A percentile compares a stretch with the other conserved stretches of the same genome.
Evolutionary conservation across 805 yeast species (phyloP).

Genomic region (Candida taoyuanica): DNA sequence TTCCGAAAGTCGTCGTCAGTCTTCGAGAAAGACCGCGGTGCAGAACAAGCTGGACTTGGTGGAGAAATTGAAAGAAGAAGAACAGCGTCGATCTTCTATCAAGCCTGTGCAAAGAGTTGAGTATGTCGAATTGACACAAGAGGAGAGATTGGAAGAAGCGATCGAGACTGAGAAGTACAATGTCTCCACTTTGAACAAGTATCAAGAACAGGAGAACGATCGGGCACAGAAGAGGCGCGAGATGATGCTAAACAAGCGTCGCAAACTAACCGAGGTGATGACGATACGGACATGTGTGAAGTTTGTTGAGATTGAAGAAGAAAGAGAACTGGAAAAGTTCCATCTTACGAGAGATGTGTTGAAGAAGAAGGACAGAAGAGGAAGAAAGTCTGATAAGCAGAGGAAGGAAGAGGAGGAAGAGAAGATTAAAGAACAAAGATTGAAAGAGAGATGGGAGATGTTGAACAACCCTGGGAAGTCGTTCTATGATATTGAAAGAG

Average conservation of each 20-base stretch:
- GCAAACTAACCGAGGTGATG: constrained; percentile 54
- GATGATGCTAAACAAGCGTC: constrained; percentile 60
- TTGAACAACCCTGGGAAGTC: constrained; percentile 16
- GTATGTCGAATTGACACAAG: constrained; percentile 41
- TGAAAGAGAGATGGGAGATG: constrained; percentile 25
- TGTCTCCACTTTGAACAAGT: constrained; percentile 64
- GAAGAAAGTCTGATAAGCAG: constrained; percentile 38
- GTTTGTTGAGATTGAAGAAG: constrained; percentile 60
- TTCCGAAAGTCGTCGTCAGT: constrained; percentile 55
- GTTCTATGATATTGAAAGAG: constrained; percentile 1
- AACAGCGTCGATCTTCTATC: constrained; percentile 46
- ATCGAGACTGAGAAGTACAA: constrained; percentile 79
- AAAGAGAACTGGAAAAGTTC: constrained; percentile 45
- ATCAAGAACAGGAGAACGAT: constrained; percentile 78
- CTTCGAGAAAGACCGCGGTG: constrained; percentile 73
- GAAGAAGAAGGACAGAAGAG: constrained; percentile 43
- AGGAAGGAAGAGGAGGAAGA: constrained; percentile 32
- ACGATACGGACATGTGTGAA: constrained; percentile 46
- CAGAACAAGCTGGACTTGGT: constrained; percentile 74
- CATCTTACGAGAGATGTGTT: constrained; percentile 33
- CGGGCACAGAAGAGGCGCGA: constrained; percentile 76
- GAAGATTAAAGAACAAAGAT: constrained; percentile 26
- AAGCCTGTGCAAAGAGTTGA: constrained; percentile 39
- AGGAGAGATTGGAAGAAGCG: constrained; percentile 63
- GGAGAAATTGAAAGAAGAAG: constrained; percentile 64